phyloP scores from a whole-genome alignment of 805 yeast genomes.

The Kazachstania bromeliacearum region DNA sequence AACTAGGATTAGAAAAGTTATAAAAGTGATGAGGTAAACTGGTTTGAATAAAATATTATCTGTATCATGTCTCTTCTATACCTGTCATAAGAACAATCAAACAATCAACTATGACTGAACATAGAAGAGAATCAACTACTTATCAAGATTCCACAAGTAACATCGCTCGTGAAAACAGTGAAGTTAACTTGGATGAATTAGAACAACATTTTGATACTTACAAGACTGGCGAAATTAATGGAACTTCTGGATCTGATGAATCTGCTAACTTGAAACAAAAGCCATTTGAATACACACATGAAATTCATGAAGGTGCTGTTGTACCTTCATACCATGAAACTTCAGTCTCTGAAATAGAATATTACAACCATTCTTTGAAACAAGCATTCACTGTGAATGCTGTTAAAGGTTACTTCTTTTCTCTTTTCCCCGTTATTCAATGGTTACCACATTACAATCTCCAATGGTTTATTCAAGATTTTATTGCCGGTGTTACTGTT shows the following conservation, averaged over 20 bases:
- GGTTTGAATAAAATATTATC: too few species aligned
- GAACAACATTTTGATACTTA: not conserved
- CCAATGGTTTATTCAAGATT: conserved; percentile 71
- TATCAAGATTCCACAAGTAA: too few species aligned
- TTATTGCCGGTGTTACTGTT: conserved; percentile 88
- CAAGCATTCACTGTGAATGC: conserved; percentile 27
- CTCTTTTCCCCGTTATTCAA: conserved; percentile 68
- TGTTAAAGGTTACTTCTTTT: conserved; percentile 39
- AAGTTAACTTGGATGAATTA: not conserved
- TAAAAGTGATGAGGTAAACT: too few species aligned
- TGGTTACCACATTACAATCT: conserved; percentile 82
- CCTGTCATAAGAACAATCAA: too few species aligned
- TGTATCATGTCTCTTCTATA: too few species aligned
- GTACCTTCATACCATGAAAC: conserved; percentile 17
- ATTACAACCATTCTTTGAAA: conserved; percentile 13
- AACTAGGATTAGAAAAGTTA: too few species aligned
- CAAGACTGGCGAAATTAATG: not conserved
- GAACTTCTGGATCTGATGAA: too few species aligned
- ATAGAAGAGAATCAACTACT: too few species aligned
- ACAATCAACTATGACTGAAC: too few species aligned
- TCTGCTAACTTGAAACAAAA: too few species aligned
- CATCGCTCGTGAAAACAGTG: not conserved
- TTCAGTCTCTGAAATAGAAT: conserved; percentile 14
- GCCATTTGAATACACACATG: not conserved
- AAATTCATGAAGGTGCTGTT: not conserved